A percentile compares a stretch with the other conserved stretches of the same genome.
These are phyloP conservation scores for Apiotrichum montevideense DNA, from an alignment of 1,284 basidiomycete genomes.

Conservation along the genomic window DNA sequence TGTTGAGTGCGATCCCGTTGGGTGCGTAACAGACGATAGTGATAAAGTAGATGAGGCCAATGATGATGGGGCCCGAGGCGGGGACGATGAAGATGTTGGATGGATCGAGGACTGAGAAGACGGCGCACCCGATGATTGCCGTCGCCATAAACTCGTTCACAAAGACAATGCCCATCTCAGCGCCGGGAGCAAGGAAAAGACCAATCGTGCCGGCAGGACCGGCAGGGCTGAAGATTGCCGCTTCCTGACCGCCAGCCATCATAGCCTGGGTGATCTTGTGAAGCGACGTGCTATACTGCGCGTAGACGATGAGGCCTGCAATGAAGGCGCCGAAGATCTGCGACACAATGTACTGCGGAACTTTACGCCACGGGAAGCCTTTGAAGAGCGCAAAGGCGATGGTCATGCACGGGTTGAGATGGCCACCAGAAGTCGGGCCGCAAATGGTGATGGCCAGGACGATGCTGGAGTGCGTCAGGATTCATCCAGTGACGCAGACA, in stretches of 20 bases:
- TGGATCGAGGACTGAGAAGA: slow-evolving; percentile 15
- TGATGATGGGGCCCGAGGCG: slow-evolving; percentile 2
- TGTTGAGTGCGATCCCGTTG: slow-evolving; percentile 15
- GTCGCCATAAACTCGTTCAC: slow-evolving; percentile 11
- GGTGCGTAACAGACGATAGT: slow-evolving; percentile 1
- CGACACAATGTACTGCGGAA: slow-evolving; percentile 29
- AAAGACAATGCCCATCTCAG: slow-evolving; percentile 7
- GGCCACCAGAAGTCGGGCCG: slow-evolving; percentile 21
- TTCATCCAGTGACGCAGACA: too few species aligned
- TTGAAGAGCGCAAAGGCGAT: slow-evolving; percentile 23
- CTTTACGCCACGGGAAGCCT: slow-evolving; percentile 37
- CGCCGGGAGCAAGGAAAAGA: neutral
- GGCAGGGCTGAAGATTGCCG: neutral
- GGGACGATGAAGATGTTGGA: slow-evolving; percentile 14
- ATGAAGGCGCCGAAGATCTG: slow-evolving; percentile 30
- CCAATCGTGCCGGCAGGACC: slow-evolving; percentile 7
- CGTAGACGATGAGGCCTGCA: slow-evolving; percentile 3
- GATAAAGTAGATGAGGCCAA: slow-evolving; percentile 10
- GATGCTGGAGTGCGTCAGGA: neutral
- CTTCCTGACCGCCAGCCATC: neutral
- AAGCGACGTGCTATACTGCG: slow-evolving; percentile 1
- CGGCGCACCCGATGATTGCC: slow-evolving; percentile 1
- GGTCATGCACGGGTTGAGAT: slow-evolving; percentile 25
- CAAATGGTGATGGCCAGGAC: slow-evolving; percentile 8
- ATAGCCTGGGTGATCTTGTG: neutral